Evolutionary conservation across 495 filamentous ascomycete species (phyloP), one percentile per base, ranked within the genome.

Genomic region (Penicillium antarcticum): DNA sequence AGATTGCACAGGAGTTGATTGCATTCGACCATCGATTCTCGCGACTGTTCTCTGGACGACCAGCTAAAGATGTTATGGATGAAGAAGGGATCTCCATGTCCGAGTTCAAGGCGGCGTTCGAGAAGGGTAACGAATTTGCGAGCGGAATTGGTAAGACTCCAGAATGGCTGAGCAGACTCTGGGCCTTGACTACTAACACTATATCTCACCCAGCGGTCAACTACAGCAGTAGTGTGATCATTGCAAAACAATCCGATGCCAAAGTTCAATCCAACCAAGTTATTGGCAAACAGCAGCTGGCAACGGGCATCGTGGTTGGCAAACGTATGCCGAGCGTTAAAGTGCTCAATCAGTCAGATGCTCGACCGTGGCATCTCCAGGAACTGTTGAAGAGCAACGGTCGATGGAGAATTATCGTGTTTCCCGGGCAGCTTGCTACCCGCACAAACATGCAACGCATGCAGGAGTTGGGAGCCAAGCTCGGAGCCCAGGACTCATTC

Each of bases 1-100:
- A 65, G n/a, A 75, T 88, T 34, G 87, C 87, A 1, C 73, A 83
- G 50, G 81, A 85, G 38, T 75, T 91, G 13, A 84, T 91, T 36
- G 74, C 74, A 16, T 88, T 88, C 55, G 87, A 89, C 53, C 68
- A 74, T 24, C 70, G 69, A 14, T 81, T 77, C 42, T 78, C 76
- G 74, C 79, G 54, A 45, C 84, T 73, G 1, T 74, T 69, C 41
- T 69, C 70, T 2, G 67, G 70, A 1, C 61, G 65, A 29, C 65
- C 62, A 13, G 65, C 64, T 8, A 66, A 62, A 36, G 61, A 65
- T 38, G 51, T 66, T 18, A 65, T 66, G 48, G 69, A 75, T 45
- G 74, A 70, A 42, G 63, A 67, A 38, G 72, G 73, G 14, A 63
- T 80, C 38, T 71, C 60, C 44, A 76, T 76, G 76, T 63, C 67